Evolutionary conservation across 1,139 yeast genomes (phyloP), one percentile per base, ranked within the genome.

Genomic region (Taiozyma sp.): DNA sequence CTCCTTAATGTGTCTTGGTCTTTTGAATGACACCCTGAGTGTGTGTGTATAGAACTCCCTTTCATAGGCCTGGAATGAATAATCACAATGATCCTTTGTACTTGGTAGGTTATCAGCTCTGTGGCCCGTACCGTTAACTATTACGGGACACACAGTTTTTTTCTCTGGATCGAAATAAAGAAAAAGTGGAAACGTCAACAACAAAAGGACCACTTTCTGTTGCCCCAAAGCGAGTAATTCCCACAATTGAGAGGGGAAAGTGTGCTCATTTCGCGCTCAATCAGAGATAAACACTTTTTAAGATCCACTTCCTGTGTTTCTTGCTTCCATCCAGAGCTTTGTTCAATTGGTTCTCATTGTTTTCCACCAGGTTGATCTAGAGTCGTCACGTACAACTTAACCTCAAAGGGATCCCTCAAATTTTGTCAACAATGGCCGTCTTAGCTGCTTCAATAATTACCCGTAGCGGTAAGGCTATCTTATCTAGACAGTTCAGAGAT

Each of bases 391-490:
- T 37, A 14, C 16, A 19, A 19, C 10, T 6, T 19, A 19, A 37
- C 24, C 6, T 19, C 41, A 19, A 37, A 37, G 14, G 41, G 41
- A 19, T 19, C 14, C 14, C 6, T 21, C 8, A 24, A 19, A 35
- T 4, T 19, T 14, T 14, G 16, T 19, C 45, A 40, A 22, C 44
- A 30, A 72, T 73, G 90, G 89, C 80, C 59, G 86, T 93, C 50
- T 78, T 93, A 68, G 96, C 99, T 50, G 97, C 97, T 51, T 88
- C 97, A 47, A 88, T 93, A 62, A 89, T 97, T 69, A 88, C 97
- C 47, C 88, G 95, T 62, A 88, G 95, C 53, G 99, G 99, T 53
- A 93, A 90, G 64, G 91, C 97, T 40, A 80, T 95, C 58, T 74
- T 95, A 52, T 88, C 97, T 35, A 83, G 99, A 66, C 99, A 90